phyloP scores from a whole-genome alignment of 768 basidiomycete species.

The Serendipita vermifera region DNA sequence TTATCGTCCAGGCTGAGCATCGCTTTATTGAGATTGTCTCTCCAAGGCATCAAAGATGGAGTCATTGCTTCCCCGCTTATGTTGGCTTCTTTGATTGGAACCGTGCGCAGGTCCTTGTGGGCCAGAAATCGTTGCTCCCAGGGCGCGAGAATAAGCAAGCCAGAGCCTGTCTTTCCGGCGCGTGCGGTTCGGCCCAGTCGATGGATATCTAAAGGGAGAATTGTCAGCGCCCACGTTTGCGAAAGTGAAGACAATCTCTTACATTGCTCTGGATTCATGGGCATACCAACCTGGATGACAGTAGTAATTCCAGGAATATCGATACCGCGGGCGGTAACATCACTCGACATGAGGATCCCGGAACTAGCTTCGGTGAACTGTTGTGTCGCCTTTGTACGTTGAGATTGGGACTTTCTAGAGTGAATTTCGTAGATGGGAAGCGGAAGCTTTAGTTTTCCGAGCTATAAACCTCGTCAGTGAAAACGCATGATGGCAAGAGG shows the following conservation, averaged over 20 bases:
- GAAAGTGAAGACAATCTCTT: slow-evolving; percentile 19
- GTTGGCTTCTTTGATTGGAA: slow-evolving; percentile 31
- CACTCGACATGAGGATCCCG: slow-evolving; percentile 39
- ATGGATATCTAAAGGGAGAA: slow-evolving; percentile 24
- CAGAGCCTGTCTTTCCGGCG: slow-evolving; percentile 33
- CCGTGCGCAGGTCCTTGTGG: slow-evolving; percentile 26
- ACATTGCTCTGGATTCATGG: slow-evolving; percentile 26
- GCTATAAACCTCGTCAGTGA: neutral
- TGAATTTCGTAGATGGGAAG: slow-evolving; percentile 40
- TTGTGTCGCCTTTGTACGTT: slow-evolving; percentile 37
- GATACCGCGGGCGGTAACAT: slow-evolving; percentile 53
- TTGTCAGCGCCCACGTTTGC: neutral
- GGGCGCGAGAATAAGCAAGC: slow-evolving; percentile 42
- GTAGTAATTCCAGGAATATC: slow-evolving; percentile 54
- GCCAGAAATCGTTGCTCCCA: slow-evolving; percentile 39
- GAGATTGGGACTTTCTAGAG: slow-evolving; percentile 39
- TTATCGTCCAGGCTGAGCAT: slow-evolving; percentile 27
- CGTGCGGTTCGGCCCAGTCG: slow-evolving; percentile 31
- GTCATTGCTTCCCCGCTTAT: slow-evolving; percentile 22
- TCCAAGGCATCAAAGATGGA: neutral
- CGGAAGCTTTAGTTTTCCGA: slow-evolving; percentile 9
- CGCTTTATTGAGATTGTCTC: slow-evolving; percentile 18
- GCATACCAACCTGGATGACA: slow-evolving; percentile 38
- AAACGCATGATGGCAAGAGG: neutral
- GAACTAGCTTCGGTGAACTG: slow-evolving; percentile 33